Evolutionary conservation across 768 basidiomycete genomes (phyloP), one percentile per base, ranked within the genome.

Genomic region (Cyathus striatus): DNA sequence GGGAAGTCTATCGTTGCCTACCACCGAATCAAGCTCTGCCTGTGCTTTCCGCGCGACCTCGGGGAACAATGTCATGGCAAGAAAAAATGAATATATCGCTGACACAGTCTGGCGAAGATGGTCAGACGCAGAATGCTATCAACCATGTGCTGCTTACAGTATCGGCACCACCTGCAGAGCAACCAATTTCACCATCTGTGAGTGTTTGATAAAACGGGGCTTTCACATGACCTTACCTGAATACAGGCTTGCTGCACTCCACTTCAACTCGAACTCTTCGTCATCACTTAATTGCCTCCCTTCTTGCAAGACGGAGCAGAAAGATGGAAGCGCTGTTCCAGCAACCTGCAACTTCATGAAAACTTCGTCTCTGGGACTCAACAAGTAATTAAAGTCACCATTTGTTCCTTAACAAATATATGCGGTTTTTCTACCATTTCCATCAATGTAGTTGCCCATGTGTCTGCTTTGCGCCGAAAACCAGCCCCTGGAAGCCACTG

Each of bases 261-360:
- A 83, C 56, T 82, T 86, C 45, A 86, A 65, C 47, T 78, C 73
- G 40, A 71, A 61, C 45, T 84, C 81, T 45, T 83, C 79, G 45
- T 82, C 76, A 3, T 62, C 58, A 37, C 61, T 73, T 23, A 79
- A 52, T 7, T 64, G 58, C 52, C 72, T 75, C 18, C 61, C 68
- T 49, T 83, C 72, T 21, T 86, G 68, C 43, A 81, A 57, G 21
- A 69, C 65, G 18, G 81, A 81, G 1, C 76, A 73, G 54, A 81
- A 83, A 5, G 81, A 86, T 13, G 66, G 54, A 17, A 67, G 57
- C 17, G 74, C 75, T n/a, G 66, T 73, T n/a, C 83, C 81, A 43
- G 75, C 69, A 25, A 69, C 72, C 84, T 87, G 42, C 10, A 20
- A 40, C 24, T 32, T 12, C 23, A 14, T 10, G 34, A n/a, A n/a